Conservation (phyloP, 2,329 filamentous ascomycete genomes). For the Sarocladium strictum region DNA sequence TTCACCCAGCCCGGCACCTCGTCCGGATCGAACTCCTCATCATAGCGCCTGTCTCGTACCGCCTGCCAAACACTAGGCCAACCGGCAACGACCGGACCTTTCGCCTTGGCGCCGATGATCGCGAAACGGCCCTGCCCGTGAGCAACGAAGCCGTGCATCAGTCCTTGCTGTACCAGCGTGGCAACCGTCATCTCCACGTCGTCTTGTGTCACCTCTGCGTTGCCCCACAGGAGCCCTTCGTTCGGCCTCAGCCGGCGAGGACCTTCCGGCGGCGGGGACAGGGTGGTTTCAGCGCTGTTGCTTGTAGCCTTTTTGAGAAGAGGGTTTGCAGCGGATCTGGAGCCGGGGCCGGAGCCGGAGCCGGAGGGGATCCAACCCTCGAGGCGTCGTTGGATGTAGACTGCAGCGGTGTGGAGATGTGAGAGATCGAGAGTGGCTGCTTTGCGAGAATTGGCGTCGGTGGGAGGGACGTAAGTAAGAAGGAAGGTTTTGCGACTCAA, state of each 20-base stretch:
- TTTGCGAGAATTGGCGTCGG: conserved; percentile 46
- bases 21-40: conserved; percentile 54
- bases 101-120: conserved; percentile 69
- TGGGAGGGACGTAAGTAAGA: conserved; percentile 66
- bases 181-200: conserved; percentile 75
- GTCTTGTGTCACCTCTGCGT: conserved; percentile 49
- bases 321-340: conserved; percentile 32
- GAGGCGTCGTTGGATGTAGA: conserved; percentile 58
- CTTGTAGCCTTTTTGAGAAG: conserved; percentile 47
- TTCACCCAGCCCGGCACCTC: conserved; percentile 74
- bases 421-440: conserved; percentile 71
- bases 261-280: conserved; percentile 42
- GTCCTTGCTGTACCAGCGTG: conserved; percentile 70
- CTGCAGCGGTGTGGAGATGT: conserved; percentile 59
- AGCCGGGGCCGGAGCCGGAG: conserved; percentile 27
- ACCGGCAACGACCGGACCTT: conserved; percentile 59
- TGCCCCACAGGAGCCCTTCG: conserved; percentile 59
- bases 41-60: conserved; percentile 53
- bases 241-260: conserved; percentile 45
- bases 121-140: conserved; percentile 73
- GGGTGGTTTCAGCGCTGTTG: conserved; percentile 42
- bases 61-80: conserved; percentile 72
- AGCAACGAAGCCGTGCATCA: conserved; percentile 79
- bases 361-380: conserved; percentile 46
- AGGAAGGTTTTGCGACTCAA: conserved; percentile 74